Percentiles rank a stretch among this genome's conserved stretches.
Conservation (phyloP, 768 basidiomycete species). For the Rubroboletus satanas region DNA sequence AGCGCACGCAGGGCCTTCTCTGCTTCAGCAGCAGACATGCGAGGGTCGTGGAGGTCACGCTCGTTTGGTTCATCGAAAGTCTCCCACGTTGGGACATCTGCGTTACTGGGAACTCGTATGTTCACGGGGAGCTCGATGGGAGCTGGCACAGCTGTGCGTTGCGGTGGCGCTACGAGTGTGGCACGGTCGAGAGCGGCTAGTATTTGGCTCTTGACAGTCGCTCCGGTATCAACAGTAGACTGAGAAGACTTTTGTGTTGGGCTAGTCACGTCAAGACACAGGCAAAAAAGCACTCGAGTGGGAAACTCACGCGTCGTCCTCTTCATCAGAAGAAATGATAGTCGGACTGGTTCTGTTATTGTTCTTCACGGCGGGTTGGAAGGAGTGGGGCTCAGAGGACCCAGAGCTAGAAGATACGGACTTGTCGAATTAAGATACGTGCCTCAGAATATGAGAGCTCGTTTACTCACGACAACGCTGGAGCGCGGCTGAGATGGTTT, state of each 20-base stretch:
- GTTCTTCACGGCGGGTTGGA: conserved; percentile 4
- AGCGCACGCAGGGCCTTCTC: conserved; percentile 77
- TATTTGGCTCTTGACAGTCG: conserved; percentile 13
- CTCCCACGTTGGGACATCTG: conserved; percentile 23
- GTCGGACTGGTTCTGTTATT: conserved; percentile 11
- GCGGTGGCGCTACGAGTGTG: conserved; percentile 5
- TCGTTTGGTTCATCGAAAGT: conserved; percentile 31
- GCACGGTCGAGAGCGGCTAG: conserved; percentile 27
- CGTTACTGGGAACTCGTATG: conserved; percentile 13
- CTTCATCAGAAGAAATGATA: conserved; percentile 34
- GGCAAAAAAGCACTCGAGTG: background rate
- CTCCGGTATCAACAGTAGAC: background rate
- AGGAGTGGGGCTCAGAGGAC: conserved; percentile 20
- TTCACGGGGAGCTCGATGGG: conserved; percentile 30
- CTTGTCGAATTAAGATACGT: conserved; percentile 8
- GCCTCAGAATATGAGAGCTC: background rate
- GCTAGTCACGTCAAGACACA: conserved; percentile 8
- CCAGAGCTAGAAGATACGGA: conserved; percentile 23
- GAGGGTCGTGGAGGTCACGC: conserved; percentile 26
- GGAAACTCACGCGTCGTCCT: conserved; percentile 13
- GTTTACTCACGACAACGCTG: conserved; percentile 23
- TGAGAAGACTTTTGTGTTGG: conserved; percentile 1
- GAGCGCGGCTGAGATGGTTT: conserved; percentile 7
- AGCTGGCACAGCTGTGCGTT: conserved; percentile 28
- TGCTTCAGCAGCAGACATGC: conserved; percentile 52